These are phyloP conservation scores for Claviceps humidiphila DNA, from an alignment of 2,329 filamentous ascomycete genomes.

Conservation along the genomic window DNA sequence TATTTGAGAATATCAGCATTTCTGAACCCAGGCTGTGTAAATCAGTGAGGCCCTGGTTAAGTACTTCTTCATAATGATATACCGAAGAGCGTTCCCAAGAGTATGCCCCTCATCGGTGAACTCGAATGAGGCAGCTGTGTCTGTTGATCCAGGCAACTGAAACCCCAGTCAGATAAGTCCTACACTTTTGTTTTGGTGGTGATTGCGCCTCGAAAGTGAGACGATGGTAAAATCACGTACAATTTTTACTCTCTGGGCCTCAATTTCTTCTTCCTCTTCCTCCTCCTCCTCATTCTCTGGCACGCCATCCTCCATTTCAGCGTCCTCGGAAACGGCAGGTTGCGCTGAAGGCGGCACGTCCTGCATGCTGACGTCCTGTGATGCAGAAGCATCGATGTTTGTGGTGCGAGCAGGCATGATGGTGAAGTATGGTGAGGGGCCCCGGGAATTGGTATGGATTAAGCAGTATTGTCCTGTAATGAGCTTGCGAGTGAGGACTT, in stretches of 20 bases:
- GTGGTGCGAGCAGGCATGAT: conserved; percentile 29
- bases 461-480: not conserved
- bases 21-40: not conserved
- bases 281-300: conserved; percentile 15
- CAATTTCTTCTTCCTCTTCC: conserved; percentile 32
- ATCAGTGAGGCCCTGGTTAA: conserved; percentile 16
- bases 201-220: not conserved
- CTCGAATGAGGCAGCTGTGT: conserved; percentile 87
- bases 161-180: not conserved
- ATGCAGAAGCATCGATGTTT: conserved; percentile 16
- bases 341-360: conserved; percentile 29
- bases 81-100: conserved; percentile 83
- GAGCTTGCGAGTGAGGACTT: too few relatives aligned
- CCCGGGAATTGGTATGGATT: not conserved
- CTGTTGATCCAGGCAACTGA: conserved; percentile 71
- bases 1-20: conserved; percentile 23
- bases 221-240: conserved; percentile 25
- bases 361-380: conserved; percentile 29
- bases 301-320: conserved; percentile 17
- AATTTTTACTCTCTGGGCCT: conserved; percentile 46
- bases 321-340: conserved; percentile 20
- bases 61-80: conserved; percentile 97
- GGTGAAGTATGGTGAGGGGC: not conserved
- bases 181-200: not conserved
- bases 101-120: conserved; percentile 92